These are phyloP conservation scores for Tribonema minus DNA, from an alignment of 108 stramenopile species.

Conservation along the genomic window DNA sequence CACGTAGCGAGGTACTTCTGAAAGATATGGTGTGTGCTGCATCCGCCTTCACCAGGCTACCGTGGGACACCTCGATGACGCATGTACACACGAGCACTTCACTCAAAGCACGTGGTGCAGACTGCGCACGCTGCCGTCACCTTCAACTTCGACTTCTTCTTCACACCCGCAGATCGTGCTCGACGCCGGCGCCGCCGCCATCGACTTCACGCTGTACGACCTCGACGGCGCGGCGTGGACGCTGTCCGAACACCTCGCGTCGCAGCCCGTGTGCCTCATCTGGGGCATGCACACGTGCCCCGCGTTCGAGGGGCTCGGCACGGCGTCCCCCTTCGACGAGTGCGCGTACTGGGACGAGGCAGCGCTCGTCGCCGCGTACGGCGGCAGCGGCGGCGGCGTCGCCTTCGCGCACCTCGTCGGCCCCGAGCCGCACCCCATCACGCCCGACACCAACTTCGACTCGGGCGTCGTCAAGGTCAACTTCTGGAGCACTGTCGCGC, in stretches of 20 bases:
- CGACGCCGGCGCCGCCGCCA: background rate
- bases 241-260: slow-evolving; percentile 3
- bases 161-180: slow-evolving; percentile 3
- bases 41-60: too few species aligned
- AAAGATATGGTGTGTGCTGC: too few species aligned
- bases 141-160: too few species aligned
- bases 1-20: too few species aligned
- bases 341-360: background rate
- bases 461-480: background rate
- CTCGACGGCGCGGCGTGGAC: slow-evolving; percentile 5
- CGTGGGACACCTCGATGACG: too few species aligned
- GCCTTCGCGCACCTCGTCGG: slow-evolving; percentile 27
- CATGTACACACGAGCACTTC: too few species aligned
- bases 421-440: slow-evolving; percentile 27
- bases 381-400: background rate
- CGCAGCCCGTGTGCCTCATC: slow-evolving; percentile 11
- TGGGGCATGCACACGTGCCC: slow-evolving; percentile 34
- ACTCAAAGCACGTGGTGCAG: too few species aligned
- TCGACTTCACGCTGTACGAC: slow-evolving; percentile 31
- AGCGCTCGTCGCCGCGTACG: too few species aligned
- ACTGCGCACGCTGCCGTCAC: too few species aligned
- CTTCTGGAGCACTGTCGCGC: slow-evolving; percentile 24
- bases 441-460: slow-evolving; percentile 24
- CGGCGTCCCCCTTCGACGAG: slow-evolving; percentile 8
- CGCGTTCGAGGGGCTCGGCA: background rate